phyloP scores from a whole-genome alignment of 2,329 filamentous ascomycete genomes.

The Neopestalotiopsis sp. region DNA sequence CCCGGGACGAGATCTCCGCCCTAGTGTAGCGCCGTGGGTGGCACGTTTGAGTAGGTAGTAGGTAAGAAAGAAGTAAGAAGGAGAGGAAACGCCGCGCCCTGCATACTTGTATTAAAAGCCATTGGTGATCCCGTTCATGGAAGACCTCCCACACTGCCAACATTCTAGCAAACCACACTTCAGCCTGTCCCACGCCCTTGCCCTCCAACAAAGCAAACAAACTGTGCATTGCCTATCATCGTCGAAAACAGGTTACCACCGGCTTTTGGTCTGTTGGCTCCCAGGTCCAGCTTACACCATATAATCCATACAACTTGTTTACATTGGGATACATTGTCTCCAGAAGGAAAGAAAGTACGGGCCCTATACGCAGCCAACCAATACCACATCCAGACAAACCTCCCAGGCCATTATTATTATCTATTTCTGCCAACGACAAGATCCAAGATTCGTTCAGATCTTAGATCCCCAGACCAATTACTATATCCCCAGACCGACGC shows the following conservation, averaged over 20 bases:
- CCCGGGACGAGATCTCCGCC: constrained; percentile 11
- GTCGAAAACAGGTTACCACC: constrained; percentile 1
- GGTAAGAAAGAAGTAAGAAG: constrained; percentile 13
- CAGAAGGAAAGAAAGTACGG: neutral
- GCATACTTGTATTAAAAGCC: constrained; percentile 17
- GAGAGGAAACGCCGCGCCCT: constrained; percentile 3
- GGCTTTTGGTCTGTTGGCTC: neutral
- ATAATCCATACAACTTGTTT: neutral
- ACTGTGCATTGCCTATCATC: constrained; percentile 1
- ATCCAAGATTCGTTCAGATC: neutral
- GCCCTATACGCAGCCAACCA: neutral
- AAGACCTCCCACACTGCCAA: neutral
- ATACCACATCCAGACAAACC: neutral
- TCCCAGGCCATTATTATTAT: neutral
- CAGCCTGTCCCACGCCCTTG: constrained; percentile 4
- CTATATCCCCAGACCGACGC: neutral
- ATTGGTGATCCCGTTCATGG: constrained; percentile 18
- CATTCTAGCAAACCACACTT: neutral
- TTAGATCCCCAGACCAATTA: neutral
- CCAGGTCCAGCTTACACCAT: neutral
- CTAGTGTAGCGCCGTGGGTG: constrained; percentile 14
- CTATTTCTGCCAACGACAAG: neutral
- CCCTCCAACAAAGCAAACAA: constrained; percentile 1
- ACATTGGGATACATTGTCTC: constrained; percentile 1
- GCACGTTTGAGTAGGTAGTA: constrained; percentile 12